Evolutionary conservation across 352 stramenopile genomes (phyloP).

Genomic region (Phytophthora podocarpi): DNA sequence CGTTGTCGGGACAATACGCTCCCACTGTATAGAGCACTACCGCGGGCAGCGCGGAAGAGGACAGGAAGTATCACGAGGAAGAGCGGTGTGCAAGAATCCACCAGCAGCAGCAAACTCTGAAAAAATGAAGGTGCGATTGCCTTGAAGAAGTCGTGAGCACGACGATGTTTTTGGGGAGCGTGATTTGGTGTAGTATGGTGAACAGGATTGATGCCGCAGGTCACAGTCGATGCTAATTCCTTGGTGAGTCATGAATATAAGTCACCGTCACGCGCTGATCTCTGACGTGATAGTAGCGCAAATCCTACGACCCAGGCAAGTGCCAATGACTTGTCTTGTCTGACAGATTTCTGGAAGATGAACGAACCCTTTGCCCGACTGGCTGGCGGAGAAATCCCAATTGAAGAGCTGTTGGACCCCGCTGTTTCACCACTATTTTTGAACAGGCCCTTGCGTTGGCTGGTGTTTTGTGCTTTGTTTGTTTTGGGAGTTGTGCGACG

Average conservation of each 20-base stretch:
- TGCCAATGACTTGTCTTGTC: too few relatives aligned
- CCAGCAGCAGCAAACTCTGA: conserved; percentile 14
- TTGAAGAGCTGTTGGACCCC: conserved; percentile 20
- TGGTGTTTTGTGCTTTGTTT: conserved; percentile 36
- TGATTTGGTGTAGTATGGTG: conserved; percentile 5
- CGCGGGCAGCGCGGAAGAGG: not conserved
- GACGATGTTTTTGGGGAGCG: not conserved
- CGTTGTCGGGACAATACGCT: too few relatives aligned
- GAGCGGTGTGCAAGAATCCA: not conserved
- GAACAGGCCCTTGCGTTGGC: conserved; percentile 9
- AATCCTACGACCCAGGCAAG: too few relatives aligned
- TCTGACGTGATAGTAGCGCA: too few relatives aligned
- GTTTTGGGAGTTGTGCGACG: conserved; percentile 42
- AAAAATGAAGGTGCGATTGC: conserved; percentile 37
- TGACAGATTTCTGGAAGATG: conserved; percentile 1
- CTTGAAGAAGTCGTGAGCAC: conserved; percentile 1
- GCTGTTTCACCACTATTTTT: conserved; percentile 44
- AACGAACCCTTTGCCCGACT: not conserved
- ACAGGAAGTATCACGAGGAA: conserved; percentile 2
- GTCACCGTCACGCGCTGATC: too few relatives aligned
- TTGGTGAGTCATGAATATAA: conserved; percentile 8
- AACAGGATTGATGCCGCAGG: conserved; percentile 1
- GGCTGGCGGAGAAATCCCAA: conserved; percentile 23
- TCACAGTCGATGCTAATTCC: not conserved
- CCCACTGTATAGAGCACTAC: conserved; percentile 27